phyloP scores from a whole-genome alignment of 192 early-diverging fungal species.

The Cladochytrium replicatum region DNA sequence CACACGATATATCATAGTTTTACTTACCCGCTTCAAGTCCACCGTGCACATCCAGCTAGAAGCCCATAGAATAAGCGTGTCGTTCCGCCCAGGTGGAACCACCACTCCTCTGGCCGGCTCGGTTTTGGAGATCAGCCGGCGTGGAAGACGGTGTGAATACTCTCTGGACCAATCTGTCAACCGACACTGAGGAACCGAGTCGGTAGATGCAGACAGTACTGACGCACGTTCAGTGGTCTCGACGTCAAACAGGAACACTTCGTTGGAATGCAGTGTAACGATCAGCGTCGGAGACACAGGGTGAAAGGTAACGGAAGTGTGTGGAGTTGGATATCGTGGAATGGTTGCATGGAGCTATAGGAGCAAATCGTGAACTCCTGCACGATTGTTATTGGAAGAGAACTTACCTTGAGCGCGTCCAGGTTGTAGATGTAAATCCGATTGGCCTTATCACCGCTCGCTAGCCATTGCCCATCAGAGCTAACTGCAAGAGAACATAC shows the following conservation, averaged over 20 bases:
- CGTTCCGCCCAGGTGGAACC: conserved; percentile 54
- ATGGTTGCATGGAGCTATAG: conserved; percentile 55
- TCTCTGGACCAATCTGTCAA: conserved; percentile 76
- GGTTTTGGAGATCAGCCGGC: conserved; percentile 45
- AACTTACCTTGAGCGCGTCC: conserved; percentile 52
- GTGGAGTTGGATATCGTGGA: conserved; percentile 46
- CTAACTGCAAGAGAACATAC: conserved; percentile 67
- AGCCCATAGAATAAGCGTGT: conserved; percentile 60
- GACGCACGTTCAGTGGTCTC: conserved; percentile 17
- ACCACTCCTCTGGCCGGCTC: conserved; percentile 66
- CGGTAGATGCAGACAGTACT: too few species aligned
- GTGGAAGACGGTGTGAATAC: conserved; percentile 59
- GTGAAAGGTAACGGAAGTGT: conserved; percentile 61
- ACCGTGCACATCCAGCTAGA: conserved; percentile 59
- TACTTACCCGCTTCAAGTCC: conserved; percentile 58
- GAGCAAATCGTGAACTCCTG: too few species aligned
- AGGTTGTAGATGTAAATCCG: conserved; percentile 67
- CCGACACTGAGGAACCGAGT: conserved; percentile 4
- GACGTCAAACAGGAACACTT: conserved; percentile 73
- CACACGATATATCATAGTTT: too few species aligned
- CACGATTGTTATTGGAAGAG: conserved; percentile 1
- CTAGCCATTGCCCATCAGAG: conserved; percentile 70
- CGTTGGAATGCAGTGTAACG: conserved; percentile 53
- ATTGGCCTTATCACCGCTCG: conserved; percentile 64
- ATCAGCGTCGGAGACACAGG: conserved; percentile 44